phyloP scores from a whole-genome alignment of 257 asterid genomes.

The Solanum dulcamara region DNA sequence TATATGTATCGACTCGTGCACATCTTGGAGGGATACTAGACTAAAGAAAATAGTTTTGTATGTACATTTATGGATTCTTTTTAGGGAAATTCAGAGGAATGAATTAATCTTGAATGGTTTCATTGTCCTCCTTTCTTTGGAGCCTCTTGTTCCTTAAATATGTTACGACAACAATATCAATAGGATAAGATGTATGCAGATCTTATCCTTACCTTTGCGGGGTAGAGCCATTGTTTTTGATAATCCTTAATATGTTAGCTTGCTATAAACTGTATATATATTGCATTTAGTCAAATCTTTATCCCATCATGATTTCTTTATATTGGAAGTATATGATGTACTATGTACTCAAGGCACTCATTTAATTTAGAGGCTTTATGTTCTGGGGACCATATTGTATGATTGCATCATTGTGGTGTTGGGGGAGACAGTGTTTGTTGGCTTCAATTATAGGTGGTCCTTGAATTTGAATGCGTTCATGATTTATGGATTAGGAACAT shows the following conservation, averaged over 20 bases:
- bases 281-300: background rate
- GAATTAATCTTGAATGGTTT: background rate
- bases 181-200: too few relatives aligned
- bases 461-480: background rate
- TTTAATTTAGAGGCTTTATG: background rate
- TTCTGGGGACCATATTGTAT: background rate
- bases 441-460: background rate
- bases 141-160: background rate
- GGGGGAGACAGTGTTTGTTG: background rate
- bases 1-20: slow-evolving; percentile 5
- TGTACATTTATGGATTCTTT: background rate
- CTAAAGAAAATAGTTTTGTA: background rate
- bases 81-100: background rate
- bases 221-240: background rate
- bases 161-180: background rate
- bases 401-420: background rate
- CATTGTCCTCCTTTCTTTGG: background rate
- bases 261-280: background rate
- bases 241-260: background rate
- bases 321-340: background rate
- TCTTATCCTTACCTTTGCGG: background rate
- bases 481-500: background rate
- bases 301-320: background rate
- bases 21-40: slow-evolving; percentile 1
- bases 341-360: background rate